These are phyloP conservation scores for Dactylellina haptotyla DNA, from an alignment of 2,329 filamentous ascomycete genomes.

Conservation along the genomic window DNA sequence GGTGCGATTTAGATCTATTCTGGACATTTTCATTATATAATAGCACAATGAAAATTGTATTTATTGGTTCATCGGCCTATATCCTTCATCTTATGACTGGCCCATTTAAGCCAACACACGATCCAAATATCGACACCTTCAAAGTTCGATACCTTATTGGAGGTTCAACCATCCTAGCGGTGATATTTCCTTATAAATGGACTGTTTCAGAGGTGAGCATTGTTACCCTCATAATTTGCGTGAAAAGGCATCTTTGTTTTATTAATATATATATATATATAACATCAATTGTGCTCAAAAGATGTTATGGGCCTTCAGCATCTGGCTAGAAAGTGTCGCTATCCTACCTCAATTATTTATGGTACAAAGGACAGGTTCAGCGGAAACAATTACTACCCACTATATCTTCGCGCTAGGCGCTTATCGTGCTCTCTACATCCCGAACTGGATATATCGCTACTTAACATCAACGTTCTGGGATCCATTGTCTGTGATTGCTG, in stretches of 20 bases:
- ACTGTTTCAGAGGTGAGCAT: slow-evolving; percentile 71
- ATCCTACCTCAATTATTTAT: slow-evolving; percentile 98
- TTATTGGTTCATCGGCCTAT: slow-evolving; percentile 89
- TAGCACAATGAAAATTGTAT: slow-evolving; percentile 93
- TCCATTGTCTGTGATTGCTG: slow-evolving; percentile 86
- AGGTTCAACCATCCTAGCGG: slow-evolving; percentile 78
- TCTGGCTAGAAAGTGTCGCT: slow-evolving; percentile 96
- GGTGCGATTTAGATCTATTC: slow-evolving; percentile 75
- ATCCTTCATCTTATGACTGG: slow-evolving; percentile 98
- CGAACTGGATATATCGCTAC: slow-evolving; percentile 97
- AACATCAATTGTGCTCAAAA: no score
- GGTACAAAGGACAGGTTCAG: slow-evolving; percentile 95
- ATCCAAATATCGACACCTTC: slow-evolving; percentile 97
- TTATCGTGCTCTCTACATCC: slow-evolving; percentile 95
- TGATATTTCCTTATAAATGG: slow-evolving; percentile 88
- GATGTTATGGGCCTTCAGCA: slow-evolving; percentile 96
- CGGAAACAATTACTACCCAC: slow-evolving; percentile 98
- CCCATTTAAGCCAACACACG: slow-evolving; percentile 96
- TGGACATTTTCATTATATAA: slow-evolving; percentile 89
- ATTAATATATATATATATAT: no score
- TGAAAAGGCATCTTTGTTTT: neutral
- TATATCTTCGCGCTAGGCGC: slow-evolving; percentile 93
- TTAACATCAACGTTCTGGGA: slow-evolving; percentile 81
- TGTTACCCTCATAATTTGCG: no score
- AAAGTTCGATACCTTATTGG: slow-evolving; percentile 92